Conservation (phyloP, 371 early-diverging fungal species). For the Nosema granulosis region DNA sequence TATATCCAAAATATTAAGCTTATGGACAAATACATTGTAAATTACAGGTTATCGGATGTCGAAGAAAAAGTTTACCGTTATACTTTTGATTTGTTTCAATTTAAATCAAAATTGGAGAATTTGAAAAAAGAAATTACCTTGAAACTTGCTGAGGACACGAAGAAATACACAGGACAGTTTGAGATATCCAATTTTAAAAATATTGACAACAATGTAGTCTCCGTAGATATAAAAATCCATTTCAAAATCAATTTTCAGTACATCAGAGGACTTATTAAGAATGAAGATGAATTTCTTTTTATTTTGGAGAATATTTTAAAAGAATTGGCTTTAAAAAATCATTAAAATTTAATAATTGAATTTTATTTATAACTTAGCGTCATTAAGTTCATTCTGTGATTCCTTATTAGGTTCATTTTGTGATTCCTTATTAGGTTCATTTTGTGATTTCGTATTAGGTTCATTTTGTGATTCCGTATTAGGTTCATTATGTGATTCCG, state of each 20-base stretch:
- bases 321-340: neutral
- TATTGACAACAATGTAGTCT: neutral
- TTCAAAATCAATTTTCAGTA: slow-evolving; percentile 21
- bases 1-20: slow-evolving; percentile 52
- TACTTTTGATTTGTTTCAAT: neutral
- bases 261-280: slow-evolving; percentile 5
- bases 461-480: too few species aligned
- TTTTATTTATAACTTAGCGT: too few species aligned
- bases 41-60: slow-evolving; percentile 37
- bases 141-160: too few species aligned
- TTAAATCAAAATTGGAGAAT: neutral
- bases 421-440: neutral
- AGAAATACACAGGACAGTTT: slow-evolving; percentile 9
- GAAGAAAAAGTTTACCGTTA: too few species aligned
- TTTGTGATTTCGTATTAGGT: too few species aligned
- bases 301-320: slow-evolving; percentile 2
- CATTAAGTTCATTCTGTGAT: too few species aligned
- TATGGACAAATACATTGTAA: slow-evolving; percentile 47
- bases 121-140: neutral
- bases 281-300: slow-evolving; percentile 12
- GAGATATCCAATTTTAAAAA: neutral
- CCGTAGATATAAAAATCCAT: neutral
- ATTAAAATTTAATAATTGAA: too few species aligned
- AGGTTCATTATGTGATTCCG: too few species aligned
- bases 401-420: too few species aligned